Base-by-base conservation (phyloP, 2,329 filamentous ascomycete species). In the Ceratocystis destructans region DNA sequence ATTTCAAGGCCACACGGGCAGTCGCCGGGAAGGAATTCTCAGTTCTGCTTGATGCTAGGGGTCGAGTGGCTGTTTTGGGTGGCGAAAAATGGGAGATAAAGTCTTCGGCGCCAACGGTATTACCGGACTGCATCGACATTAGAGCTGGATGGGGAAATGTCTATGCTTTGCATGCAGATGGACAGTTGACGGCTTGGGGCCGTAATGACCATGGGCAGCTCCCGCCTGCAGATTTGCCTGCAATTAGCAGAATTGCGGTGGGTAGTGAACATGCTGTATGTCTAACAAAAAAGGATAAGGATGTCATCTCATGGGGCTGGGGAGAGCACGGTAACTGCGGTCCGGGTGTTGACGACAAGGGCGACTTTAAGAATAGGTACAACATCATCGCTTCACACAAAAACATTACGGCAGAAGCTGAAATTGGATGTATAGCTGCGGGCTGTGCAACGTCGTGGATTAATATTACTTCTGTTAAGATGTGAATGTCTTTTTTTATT, bases 291-390 rank as follows among this genome's bases (percentile, higher is more conserved):
- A 76, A 76, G 8, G 78, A 81, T 22, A 84, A 84, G 1, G 82
- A 86, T 63, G 84, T 96, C 1, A 76, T 95, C 62, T 83, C 89
- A 1, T 97, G 93, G 90, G 94, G 94, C 22, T 99, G 94, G 94
- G 92, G 91, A 1, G 93, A 97, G 76, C 94, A 99, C 76, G 94
- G 94, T 1, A 99, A 99, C 74, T 99, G 94, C 74, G 94, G 94
- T 2, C 83, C 84, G 45, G 78, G 82, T 12, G 83, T 85, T 69
- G 64, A 66, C 20, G 77, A 80, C 20, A 77, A 81, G 69, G 85
- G 84, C 62, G 83, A 89, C 74, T 85, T 91, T 59, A 87, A 86
- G 69, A 87, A 82, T 8, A 79, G 79, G 68, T 89, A 82, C 79
- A 91, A 87, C 72, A 76, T 83, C 67, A 82, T 95, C 72, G 80